phyloP scores from a whole-genome alignment of 2,329 filamentous ascomycete genomes.

The Monilinia fructicola region DNA sequence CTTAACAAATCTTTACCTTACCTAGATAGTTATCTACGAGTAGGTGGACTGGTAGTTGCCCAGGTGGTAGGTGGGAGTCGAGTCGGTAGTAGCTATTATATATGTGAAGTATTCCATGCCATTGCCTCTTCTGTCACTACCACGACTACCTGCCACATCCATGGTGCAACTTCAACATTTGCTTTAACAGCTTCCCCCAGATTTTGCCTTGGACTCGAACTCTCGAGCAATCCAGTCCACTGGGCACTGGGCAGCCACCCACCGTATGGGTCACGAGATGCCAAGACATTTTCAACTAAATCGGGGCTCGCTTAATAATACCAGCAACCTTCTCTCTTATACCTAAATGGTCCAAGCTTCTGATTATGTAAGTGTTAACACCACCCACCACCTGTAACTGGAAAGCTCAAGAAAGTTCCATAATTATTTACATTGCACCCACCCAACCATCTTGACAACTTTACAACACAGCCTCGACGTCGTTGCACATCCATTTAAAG shows the following conservation, averaged over 20 bases:
- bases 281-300: neutral
- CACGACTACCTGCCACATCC: no score
- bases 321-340: neutral
- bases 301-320: slow-evolving; percentile 2
- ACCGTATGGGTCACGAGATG: neutral
- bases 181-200: neutral
- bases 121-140: neutral
- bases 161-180: neutral
- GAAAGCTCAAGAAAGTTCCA: slow-evolving; percentile 14
- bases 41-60: no score
- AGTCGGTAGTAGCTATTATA: no score
- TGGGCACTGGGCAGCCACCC: neutral
- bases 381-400: no score
- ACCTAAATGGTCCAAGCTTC: slow-evolving; percentile 6
- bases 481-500: slow-evolving; percentile 4
- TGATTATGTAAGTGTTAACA: slow-evolving; percentile 5
- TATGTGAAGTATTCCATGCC: no score
- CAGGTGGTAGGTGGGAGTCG: no score
- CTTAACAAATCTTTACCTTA: neutral
- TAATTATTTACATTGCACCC: neutral
- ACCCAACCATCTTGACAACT: slow-evolving; percentile 17
- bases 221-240: no score
- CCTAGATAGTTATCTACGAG: no score
- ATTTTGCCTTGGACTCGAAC: neutral
- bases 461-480: slow-evolving; percentile 3